Evolutionary conservation across 345 rosid species (phyloP).

Genomic region (Rhodamnia rubescens): DNA sequence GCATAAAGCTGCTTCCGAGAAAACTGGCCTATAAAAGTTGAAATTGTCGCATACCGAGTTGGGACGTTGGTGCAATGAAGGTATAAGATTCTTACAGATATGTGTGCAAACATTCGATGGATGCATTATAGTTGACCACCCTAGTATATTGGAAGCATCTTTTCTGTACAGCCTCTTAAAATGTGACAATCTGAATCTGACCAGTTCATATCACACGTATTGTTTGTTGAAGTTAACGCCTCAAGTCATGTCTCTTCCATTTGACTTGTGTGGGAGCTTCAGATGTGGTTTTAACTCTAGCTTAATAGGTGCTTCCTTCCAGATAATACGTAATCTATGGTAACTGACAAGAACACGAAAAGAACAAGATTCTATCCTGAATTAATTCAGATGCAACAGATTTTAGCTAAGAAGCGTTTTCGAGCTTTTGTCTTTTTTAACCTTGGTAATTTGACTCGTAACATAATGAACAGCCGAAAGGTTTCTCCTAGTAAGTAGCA

Average conservation of each 20-base stretch:
- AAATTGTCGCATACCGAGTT: no score
- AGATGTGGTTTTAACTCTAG: not conserved
- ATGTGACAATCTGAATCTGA: not conserved
- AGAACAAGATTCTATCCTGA: not conserved
- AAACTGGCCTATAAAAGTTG: not conserved
- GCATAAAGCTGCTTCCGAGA: not conserved
- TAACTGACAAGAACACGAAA: not conserved
- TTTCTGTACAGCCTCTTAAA: not conserved
- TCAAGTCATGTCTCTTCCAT: not conserved
- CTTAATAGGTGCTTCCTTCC: not conserved
- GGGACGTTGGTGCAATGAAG: no score
- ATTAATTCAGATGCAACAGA: not conserved
- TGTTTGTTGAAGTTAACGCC: not conserved
- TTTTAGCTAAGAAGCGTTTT: not conserved
- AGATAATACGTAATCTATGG: not conserved
- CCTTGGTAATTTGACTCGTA: not conserved
- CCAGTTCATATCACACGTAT: not conserved
- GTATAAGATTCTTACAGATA: no score
- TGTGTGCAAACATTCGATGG: no score
- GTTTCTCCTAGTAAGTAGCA: not conserved
- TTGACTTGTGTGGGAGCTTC: not conserved
- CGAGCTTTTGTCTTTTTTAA: not conserved
- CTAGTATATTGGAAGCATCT: no score
- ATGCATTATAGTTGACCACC: no score
- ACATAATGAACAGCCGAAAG: not conserved